Evolutionary conservation across 306 rosid species (phyloP), one percentile per base, ranked within the genome.

Genomic region (Coriaria nepalensis): DNA sequence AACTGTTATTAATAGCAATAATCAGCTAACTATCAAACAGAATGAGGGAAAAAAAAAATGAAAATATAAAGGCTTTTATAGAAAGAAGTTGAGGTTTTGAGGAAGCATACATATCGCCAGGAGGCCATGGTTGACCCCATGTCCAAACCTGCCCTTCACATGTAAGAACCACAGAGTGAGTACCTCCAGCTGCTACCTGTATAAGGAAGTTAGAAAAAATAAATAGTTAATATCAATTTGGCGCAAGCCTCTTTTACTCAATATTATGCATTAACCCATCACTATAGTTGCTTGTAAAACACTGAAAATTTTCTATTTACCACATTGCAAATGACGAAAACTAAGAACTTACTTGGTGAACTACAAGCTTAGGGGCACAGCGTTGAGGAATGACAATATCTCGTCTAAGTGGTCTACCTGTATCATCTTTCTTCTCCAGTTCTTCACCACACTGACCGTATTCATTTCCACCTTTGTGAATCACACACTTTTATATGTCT

Each of bases 121-220:
- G 99, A 52, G 99, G 99, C 99, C 99, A 92, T 9, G 96, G 99
- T 56, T 92, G 99, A 72, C 99, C 99, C 99, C 99, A 92, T 32
- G 93, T 82, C 99, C 99, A 92, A 50, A 92, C 96, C 45, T 85
- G 88, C 39, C 99, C 99, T 53, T 80, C 94, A 32, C 79, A 73
- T 35, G 99, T 92, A 73, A 92, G 96, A 50, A 92, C 99, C 51
- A 92, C 93, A 12, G 94, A 92, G 78, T 92, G 96, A 60, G 99
- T 92, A 53, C 99, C 99, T 57, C 99, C 99, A 33, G 99, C 99
- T 45, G 99, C 99, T 40, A 92, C 99, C 96, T 92, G 70, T 48
- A 36, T 49, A 46, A 48, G 40, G n/a, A n/a, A n/a, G n/a, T n/a
- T n/a, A 62, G 34, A 49, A 49, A 60, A 56, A 35, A 44, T 9